These are phyloP conservation scores for Diddensiella caesifluorescens DNA, from an alignment of 805 yeast species.

Conservation along the genomic window DNA sequence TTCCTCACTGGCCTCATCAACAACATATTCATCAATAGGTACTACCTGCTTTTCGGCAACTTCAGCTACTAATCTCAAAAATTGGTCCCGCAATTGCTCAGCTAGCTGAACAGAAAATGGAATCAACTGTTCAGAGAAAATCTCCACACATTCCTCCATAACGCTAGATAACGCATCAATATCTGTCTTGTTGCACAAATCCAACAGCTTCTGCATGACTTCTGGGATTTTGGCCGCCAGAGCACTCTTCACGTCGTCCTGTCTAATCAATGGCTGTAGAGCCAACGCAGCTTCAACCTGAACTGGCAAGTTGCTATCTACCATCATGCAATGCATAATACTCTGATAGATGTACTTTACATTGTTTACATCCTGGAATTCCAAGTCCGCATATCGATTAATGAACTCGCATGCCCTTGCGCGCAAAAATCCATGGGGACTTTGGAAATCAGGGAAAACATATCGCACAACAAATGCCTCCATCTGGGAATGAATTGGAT, in stretches of 20 bases:
- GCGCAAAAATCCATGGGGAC: slow-evolving; percentile 58
- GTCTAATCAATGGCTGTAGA: slow-evolving; percentile 67
- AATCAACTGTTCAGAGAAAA: slow-evolving; percentile 78
- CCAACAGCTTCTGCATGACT: slow-evolving; percentile 73
- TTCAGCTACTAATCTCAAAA: slow-evolving; percentile 63
- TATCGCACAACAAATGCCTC: slow-evolving; percentile 58
- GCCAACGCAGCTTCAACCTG: slow-evolving; percentile 82
- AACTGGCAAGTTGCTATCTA: slow-evolving; percentile 60
- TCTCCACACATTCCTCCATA: slow-evolving; percentile 93
- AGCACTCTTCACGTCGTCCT: slow-evolving; percentile 62
- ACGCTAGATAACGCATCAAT: slow-evolving; percentile 83
- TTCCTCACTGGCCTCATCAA: slow-evolving; percentile 46
- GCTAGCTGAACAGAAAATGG: slow-evolving; percentile 81
- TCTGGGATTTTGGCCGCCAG: slow-evolving; percentile 66
- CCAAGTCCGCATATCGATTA: slow-evolving; percentile 58
- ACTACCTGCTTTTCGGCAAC: slow-evolving; percentile 48
- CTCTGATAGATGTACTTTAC: slow-evolving; percentile 49
- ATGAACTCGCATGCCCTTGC: slow-evolving; percentile 48
- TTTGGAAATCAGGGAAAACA: slow-evolving; percentile 67
- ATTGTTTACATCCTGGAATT: slow-evolving; percentile 58
- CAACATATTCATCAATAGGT: slow-evolving; percentile 34
- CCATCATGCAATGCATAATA: slow-evolving; percentile 35
- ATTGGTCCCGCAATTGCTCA: slow-evolving; percentile 56
- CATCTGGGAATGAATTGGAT: slow-evolving; percentile 58
- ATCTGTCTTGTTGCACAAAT: slow-evolving; percentile 74